Evolutionary conservation across 768 basidiomycete species (phyloP).

Genomic region (Boletus fagicola): DNA sequence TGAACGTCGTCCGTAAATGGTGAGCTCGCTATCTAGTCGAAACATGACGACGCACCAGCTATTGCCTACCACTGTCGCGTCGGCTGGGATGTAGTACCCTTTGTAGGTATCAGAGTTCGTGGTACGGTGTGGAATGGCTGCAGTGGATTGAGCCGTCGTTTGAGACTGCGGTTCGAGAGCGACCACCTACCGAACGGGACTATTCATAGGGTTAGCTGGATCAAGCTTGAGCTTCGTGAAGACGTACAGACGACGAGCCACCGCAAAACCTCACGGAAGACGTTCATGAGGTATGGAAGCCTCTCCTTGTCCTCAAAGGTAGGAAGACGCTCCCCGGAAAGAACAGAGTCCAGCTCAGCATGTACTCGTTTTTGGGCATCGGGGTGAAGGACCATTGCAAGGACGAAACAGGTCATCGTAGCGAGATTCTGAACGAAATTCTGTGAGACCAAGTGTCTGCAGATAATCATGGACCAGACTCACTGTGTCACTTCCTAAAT

Average conservation of each 20-base stretch:
- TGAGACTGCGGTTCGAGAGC: neutral
- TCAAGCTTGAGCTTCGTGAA: neutral
- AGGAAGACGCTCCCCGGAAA: constrained; percentile 1
- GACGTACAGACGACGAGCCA: constrained; percentile 7
- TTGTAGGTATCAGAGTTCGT: constrained; percentile 5
- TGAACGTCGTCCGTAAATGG: neutral
- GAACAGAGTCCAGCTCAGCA: neutral
- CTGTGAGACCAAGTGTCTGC: neutral
- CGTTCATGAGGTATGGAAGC: constrained; percentile 5
- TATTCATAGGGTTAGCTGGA: neutral
- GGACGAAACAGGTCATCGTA: constrained; percentile 2
- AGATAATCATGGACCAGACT: neutral
- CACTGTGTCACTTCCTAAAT: constrained; percentile 6
- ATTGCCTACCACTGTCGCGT: constrained; percentile 3
- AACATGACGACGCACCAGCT: neutral
- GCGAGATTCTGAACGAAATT: neutral
- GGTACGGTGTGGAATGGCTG: constrained; percentile 3
- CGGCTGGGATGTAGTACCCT: constrained; percentile 2
- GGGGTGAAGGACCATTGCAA: constrained; percentile 2
- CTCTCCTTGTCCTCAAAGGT: constrained; percentile 4
- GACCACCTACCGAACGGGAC: constrained; percentile 2
- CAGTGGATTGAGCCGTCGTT: neutral
- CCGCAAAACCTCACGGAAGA: constrained; percentile 2
- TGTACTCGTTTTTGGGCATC: neutral
- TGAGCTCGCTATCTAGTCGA: too few species aligned